A percentile compares a stretch with the other conserved stretches of the same genome.
These are phyloP conservation scores for Xanthoconium purpureum DNA, from an alignment of 768 basidiomycete genomes.

Conservation along the genomic window DNA sequence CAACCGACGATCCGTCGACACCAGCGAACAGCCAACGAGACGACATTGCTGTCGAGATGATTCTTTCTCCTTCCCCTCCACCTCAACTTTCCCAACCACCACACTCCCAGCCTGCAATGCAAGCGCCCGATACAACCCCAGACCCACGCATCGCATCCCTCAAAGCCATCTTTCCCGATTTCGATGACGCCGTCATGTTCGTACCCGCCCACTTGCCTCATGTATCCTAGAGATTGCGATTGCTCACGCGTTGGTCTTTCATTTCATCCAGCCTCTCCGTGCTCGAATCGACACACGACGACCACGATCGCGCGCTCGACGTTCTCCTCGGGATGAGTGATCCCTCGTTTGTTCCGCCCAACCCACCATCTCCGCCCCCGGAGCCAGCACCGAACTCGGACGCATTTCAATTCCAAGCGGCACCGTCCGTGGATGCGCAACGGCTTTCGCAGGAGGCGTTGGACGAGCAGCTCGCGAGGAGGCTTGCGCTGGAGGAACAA, in stretches of 20 bases:
- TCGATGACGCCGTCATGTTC: conserved; percentile 69
- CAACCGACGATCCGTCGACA: not conserved
- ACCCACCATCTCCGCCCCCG: conserved; percentile 1
- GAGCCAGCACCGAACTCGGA: not conserved
- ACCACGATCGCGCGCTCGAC: conserved; percentile 77
- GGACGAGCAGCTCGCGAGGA: conserved; percentile 77
- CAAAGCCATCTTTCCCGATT: conserved; percentile 75
- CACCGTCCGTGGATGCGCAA: conserved; percentile 27
- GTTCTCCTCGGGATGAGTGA: conserved; percentile 82
- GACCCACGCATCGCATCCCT: conserved; percentile 55
- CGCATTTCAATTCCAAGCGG: not conserved
- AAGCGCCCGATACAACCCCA: not conserved
- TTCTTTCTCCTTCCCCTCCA: conserved; percentile 16
- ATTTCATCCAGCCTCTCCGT: conserved; percentile 53
- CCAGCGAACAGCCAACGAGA: not conserved
- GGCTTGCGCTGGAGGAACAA: conserved; percentile 62
- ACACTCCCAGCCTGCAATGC: not conserved
- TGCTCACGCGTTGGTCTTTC: not conserved
- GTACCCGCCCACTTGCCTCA: conserved; percentile 21
- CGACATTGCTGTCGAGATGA: conserved; percentile 10
- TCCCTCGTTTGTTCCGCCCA: conserved; percentile 58
- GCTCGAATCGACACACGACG: conserved; percentile 64
- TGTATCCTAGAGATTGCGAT: not conserved
- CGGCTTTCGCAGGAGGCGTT: conserved; percentile 57
- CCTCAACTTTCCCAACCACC: conserved; percentile 1